Conservation (phyloP, 139 green algal genomes). For the Trebouxia sp. region DNA sequence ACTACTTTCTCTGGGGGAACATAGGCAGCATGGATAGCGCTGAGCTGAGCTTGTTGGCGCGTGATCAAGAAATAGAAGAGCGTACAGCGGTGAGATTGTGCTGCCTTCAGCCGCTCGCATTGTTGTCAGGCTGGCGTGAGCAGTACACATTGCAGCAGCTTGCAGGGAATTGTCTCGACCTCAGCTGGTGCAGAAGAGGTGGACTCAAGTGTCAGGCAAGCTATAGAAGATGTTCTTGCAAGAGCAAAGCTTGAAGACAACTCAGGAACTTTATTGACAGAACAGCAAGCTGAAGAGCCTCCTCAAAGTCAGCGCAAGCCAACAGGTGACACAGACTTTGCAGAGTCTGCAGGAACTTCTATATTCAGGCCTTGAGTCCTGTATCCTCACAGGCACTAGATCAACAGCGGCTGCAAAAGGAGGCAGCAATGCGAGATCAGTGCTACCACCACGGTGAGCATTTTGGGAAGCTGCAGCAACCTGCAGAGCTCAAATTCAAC, state of each 20-base stretch:
- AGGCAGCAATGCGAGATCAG: slow-evolving; percentile 2
- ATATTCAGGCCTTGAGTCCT: background rate
- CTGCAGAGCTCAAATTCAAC: too few relatives aligned
- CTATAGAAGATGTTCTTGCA: slow-evolving; percentile 11
- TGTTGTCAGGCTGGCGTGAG: background rate
- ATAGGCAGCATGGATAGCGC: background rate
- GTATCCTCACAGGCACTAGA: background rate
- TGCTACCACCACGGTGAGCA: background rate
- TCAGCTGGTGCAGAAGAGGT: background rate
- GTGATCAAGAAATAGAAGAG: background rate
- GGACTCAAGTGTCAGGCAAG: background rate
- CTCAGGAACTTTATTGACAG: too few relatives aligned
- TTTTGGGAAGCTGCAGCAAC: too few relatives aligned
- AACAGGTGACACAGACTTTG: background rate
- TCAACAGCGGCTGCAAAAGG: background rate
- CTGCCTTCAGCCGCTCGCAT: too few relatives aligned
- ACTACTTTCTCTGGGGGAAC: too few relatives aligned
- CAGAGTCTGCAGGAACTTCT: too few relatives aligned
- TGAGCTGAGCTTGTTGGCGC: background rate
- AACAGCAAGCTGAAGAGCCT: background rate
- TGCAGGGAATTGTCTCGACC: background rate
- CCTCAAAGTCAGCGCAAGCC: background rate
- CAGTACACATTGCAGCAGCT: background rate
- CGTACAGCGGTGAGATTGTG: background rate
- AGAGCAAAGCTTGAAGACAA: background rate